Conservation (phyloP, 495 filamentous ascomycete genomes). For the Parathielavia hyrcaniae region DNA sequence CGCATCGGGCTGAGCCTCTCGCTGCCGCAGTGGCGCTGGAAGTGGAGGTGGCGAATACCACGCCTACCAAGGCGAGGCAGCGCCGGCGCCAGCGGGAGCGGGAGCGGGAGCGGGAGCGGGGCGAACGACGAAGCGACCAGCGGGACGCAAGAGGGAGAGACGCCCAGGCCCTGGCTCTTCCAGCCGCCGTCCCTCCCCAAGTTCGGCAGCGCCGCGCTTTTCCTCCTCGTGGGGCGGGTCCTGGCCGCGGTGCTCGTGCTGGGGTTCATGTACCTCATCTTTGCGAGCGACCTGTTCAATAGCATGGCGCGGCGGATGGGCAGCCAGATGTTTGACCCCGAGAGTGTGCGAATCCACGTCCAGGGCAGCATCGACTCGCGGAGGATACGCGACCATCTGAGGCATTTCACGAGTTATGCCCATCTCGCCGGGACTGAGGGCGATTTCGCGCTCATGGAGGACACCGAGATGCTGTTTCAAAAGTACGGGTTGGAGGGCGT, state of each 20-base stretch:
- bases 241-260: constrained; percentile 69
- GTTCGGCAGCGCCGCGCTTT: constrained; percentile 29
- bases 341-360: constrained; percentile 61
- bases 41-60: constrained; percentile 46
- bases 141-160: neutral
- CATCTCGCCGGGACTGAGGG: constrained; percentile 91
- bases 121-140: neutral
- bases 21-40: constrained; percentile 43
- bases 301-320: constrained; percentile 48
- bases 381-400: constrained; percentile 62
- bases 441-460: constrained; percentile 73
- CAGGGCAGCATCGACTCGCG: constrained; percentile 60
- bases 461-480: constrained; percentile 67
- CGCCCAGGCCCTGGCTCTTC: constrained; percentile 14
- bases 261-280: constrained; percentile 70
- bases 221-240: constrained; percentile 56
- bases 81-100: constrained; percentile 12
- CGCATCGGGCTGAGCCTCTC: constrained; percentile 41
- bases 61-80: constrained; percentile 32
- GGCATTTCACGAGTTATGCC: constrained; percentile 67
- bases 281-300: constrained; percentile 73
- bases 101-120: neutral
- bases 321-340: constrained; percentile 55
- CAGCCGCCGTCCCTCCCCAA: constrained; percentile 19
- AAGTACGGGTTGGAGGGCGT: constrained; percentile 66